Evolutionary conservation across 176 grass and related monocot genomes (phyloP), one percentile per base, ranked within the genome.

Genomic region (Triticum dicoccoides): DNA sequence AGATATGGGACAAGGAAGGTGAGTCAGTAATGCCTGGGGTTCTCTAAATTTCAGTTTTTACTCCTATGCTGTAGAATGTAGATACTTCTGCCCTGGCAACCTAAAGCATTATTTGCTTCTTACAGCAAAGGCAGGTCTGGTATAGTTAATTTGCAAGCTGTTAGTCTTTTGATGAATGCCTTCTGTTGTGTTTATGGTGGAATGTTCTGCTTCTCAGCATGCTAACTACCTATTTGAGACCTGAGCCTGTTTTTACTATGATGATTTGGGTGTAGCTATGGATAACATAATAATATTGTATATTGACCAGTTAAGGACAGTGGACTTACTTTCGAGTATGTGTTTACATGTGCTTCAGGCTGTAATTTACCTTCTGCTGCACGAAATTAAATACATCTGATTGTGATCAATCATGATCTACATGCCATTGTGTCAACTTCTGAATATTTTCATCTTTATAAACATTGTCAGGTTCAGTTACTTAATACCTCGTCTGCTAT

Each of bases 1-100:
- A 98, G 92, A 98, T 98, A 91, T 96, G 97, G 94, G 94, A 96
- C 65, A 98, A 98, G 86, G 97, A 98, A 92, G 94, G 94, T 98
- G 64, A 2, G 79, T 80, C 77, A 38, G 82, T 89, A 49, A 61
- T 79, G 18, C 35, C 73, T 69, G 81, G 69, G 34, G 9, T 62
- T 32, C 14, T 61, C 80, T 32, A 30, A 61, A 39, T 3, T 68
- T 59, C 39, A 82, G 1, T 78, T 21, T 65, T 5, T 38, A 10
- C 13, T 65, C 10, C n/a, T 80, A 56, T 73, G 76, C 15, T 79
- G 75, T 6, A 44, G 41, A 44, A 44, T 73, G 10, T 41, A 58
- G 44, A 73, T 58, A 70, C 20, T 3, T 25, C 0, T 39, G 8
- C 2, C 39, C 17, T 65, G 11, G 72, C 18, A 5, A 25, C 15